Percentiles rank a stretch among this genome's conserved stretches.
These are phyloP conservation scores for Neonectria sp. DNA, from an alignment of 2,329 filamentous ascomycete species.

Conservation along the genomic window DNA sequence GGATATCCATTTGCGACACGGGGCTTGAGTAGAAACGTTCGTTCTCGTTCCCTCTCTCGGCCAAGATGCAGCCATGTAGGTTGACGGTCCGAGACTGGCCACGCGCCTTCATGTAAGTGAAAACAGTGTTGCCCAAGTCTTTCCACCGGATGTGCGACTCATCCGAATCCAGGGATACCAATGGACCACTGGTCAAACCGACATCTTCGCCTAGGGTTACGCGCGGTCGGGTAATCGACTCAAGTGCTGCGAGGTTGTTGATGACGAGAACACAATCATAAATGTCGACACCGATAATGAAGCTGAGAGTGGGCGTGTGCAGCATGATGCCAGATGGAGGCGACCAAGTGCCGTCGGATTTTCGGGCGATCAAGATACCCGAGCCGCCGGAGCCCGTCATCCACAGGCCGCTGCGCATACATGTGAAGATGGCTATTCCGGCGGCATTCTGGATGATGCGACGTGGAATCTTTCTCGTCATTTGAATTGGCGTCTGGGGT, in stretches of 20 bases:
- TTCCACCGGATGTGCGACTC: conserved; percentile 67
- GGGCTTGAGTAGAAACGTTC: conserved; percentile 69
- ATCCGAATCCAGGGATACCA: conserved; percentile 69
- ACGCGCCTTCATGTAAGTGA: conserved; percentile 72
- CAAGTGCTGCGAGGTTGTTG: conserved; percentile 86
- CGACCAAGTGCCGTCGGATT: conserved; percentile 91
- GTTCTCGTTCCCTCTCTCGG: conserved; percentile 72
- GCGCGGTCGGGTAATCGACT: conserved; percentile 85
- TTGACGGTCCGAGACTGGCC: conserved; percentile 70
- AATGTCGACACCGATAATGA: conserved; percentile 92
- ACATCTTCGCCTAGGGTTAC: conserved; percentile 88
- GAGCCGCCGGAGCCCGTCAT: conserved; percentile 92
- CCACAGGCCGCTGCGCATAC: conserved; percentile 94
- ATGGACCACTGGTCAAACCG: conserved; percentile 81
- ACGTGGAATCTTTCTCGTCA: conserved; percentile 86
- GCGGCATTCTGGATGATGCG: conserved; percentile 91
- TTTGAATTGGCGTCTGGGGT: conserved; percentile 66
- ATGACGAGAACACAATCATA: conserved; percentile 97
- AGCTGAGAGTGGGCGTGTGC: conserved; percentile 90
- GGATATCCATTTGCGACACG: conserved; percentile 69
- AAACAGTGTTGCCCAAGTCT: conserved; percentile 68
- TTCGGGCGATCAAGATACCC: conserved; percentile 86
- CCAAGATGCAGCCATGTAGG: conserved; percentile 70
- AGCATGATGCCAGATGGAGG: conserved; percentile 92
- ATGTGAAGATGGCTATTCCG: conserved; percentile 93